A percentile compares a stretch with the other conserved stretches of the same genome.
phyloP scores from a whole-genome alignment of 2,329 filamentous ascomycete genomes.

The Raffaelea albimanens region DNA sequence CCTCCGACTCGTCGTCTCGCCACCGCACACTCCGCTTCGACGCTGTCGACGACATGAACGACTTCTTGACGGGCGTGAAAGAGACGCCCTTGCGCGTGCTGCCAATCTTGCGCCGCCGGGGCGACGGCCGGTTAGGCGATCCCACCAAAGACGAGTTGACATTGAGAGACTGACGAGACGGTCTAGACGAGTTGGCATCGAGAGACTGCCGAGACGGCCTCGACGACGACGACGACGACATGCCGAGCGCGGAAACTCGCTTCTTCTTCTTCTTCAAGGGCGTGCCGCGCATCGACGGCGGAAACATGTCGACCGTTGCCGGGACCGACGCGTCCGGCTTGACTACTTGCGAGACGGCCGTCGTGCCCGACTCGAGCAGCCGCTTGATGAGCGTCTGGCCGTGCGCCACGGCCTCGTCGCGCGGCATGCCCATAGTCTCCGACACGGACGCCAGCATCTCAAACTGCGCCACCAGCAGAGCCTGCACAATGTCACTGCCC shows the following conservation, averaged over 20 bases:
- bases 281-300: conserved; percentile 63
- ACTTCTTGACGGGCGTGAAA: conserved; percentile 76
- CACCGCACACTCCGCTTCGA: conserved; percentile 75
- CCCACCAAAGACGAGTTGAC: conserved; percentile 13
- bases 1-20: conserved; percentile 78
- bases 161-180: background rate
- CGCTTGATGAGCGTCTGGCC: conserved; percentile 70
- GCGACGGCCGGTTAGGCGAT: conserved; percentile 68
- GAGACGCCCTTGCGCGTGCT: conserved; percentile 57
- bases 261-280: conserved; percentile 59
- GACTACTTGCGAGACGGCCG: conserved; percentile 71
- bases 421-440: conserved; percentile 72
- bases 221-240: background rate
- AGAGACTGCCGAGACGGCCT: too few relatives aligned
- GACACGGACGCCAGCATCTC: conserved; percentile 79
- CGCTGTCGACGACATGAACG: conserved; percentile 38
- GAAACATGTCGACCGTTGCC: conserved; percentile 34
- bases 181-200: too few relatives aligned
- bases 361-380: conserved; percentile 66
- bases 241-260: background rate
- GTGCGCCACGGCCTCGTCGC: conserved; percentile 71
- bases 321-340: conserved; percentile 57
- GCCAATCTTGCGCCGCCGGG: conserved; percentile 66
- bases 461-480: conserved; percentile 81
- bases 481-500: conserved; percentile 70